Evolutionary conservation across 2,329 filamentous ascomycete species (phyloP).

Genomic region (Anisogramma anomala): DNA sequence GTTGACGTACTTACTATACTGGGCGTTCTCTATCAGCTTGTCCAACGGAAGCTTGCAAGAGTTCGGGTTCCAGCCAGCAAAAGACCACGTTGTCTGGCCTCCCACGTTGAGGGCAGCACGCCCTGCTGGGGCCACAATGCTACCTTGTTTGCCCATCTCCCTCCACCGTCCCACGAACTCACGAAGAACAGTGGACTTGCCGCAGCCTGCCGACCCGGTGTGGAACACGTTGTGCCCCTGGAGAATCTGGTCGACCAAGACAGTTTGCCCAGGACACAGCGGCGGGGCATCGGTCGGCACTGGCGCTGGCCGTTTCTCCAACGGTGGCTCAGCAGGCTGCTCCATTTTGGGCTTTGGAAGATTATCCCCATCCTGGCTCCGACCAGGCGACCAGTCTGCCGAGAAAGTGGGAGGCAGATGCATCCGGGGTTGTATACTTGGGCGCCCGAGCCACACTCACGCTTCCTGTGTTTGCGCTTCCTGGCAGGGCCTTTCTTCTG

Average conservation of each 20-base stretch:
- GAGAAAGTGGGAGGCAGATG: too few species aligned
- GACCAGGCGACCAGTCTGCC: too few species aligned
- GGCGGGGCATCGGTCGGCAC: conserved; percentile 15
- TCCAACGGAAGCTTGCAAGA: conserved; percentile 31
- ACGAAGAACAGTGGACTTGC: conserved; percentile 45
- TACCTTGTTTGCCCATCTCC: conserved; percentile 27
- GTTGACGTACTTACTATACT: conserved; percentile 21
- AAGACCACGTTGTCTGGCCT: conserved; percentile 46
- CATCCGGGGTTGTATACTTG: too few species aligned
- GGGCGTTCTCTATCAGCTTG: conserved; percentile 22
- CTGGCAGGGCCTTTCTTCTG: too few species aligned
- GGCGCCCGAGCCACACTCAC: too few species aligned
- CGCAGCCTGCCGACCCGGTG: conserved; percentile 50
- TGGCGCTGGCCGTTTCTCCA: neutral
- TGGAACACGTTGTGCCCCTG: conserved; percentile 49
- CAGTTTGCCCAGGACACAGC: conserved; percentile 36
- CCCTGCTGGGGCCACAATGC: conserved; percentile 48
- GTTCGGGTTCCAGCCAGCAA: conserved; percentile 42
- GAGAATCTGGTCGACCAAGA: conserved; percentile 38
- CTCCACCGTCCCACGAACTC: conserved; percentile 31
- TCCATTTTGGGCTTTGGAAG: neutral
- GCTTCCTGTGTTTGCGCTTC: too few species aligned
- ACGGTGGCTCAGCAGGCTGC: neutral
- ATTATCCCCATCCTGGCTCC: too few species aligned
- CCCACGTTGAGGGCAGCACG: conserved; percentile 45